Evolutionary conservation across 148 eudicot species (phyloP).

Genomic region (Arbutus unedo): DNA sequence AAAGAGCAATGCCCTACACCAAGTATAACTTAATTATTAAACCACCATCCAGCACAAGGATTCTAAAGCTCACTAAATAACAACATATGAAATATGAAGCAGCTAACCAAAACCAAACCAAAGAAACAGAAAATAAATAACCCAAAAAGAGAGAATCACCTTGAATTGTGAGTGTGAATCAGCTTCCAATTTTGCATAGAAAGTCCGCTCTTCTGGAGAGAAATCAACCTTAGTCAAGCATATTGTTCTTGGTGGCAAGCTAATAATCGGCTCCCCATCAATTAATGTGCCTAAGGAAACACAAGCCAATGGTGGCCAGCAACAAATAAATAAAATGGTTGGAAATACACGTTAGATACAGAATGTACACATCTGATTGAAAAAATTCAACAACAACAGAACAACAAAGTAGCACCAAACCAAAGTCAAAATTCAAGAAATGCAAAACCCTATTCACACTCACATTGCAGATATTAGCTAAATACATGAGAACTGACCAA

Average conservation of each 20-base stretch:
- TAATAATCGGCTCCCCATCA: constrained; percentile 86
- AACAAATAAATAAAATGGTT: neutral
- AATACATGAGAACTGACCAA: neutral
- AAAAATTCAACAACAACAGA: constrained; percentile 2
- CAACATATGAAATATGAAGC: neutral
- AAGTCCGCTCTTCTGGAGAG: constrained; percentile 72
- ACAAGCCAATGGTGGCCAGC: constrained; percentile 17
- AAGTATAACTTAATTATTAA: neutral
- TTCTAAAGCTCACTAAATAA: neutral
- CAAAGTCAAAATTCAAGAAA: neutral
- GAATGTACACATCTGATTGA: neutral
- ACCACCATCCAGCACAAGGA: neutral
- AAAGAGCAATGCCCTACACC: neutral
- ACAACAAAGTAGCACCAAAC: neutral
- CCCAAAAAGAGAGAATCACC: constrained; percentile 31
- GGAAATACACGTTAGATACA: neutral
- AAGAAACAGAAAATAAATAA: neutral
- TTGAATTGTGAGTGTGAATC: constrained; percentile 83
- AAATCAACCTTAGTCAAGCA: constrained; percentile 57
- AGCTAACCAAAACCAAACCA: neutral
- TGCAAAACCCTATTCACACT: neutral
- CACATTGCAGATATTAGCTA: neutral
- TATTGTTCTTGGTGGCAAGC: constrained; percentile 67
- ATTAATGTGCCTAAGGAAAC: constrained; percentile 57
- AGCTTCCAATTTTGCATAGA: constrained; percentile 75